Evolutionary conservation across 1,284 basidiomycete genomes (phyloP).

Genomic region (Trichosporon asahii): DNA sequence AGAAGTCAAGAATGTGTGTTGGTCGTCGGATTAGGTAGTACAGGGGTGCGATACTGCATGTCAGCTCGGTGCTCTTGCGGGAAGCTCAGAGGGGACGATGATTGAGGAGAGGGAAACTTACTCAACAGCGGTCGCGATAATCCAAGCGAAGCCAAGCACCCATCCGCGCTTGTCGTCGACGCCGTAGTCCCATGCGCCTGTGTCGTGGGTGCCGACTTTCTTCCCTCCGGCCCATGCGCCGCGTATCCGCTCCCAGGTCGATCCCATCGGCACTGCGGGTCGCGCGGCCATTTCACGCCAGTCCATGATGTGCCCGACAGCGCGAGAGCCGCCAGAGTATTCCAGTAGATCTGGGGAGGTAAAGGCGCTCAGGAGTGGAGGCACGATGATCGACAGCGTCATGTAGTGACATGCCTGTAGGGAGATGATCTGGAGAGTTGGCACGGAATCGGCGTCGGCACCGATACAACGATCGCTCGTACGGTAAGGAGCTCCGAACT

Average conservation of each 20-base stretch:
- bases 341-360: conserved; percentile 69
- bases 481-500: conserved; percentile 14
- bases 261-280: conserved; percentile 60
- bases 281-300: conserved; percentile 90
- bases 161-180: conserved; percentile 76
- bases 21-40: conserved; percentile 84
- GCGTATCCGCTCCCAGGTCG: conserved; percentile 55
- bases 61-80: background rate
- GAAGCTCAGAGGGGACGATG: no score
- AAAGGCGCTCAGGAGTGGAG: conserved; percentile 70
- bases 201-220: conserved; percentile 33
- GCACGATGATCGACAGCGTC: conserved; percentile 74
- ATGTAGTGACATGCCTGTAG: conserved; percentile 91
- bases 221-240: conserved; percentile 54
- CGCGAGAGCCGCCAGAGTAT: conserved; percentile 63
- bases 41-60: conserved; percentile 73
- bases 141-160: conserved; percentile 81
- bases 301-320: conserved; percentile 68
- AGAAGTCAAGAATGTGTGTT: conserved; percentile 90
- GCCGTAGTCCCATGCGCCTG: conserved; percentile 51
- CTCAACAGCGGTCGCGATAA: conserved; percentile 74
- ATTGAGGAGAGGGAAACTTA: conserved; percentile 52
- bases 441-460: background rate
- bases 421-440: conserved; percentile 68
- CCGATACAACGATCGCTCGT: background rate